Conservation (phyloP, 495 filamentous ascomycete genomes). For the Penicillium riverlandense region DNA sequence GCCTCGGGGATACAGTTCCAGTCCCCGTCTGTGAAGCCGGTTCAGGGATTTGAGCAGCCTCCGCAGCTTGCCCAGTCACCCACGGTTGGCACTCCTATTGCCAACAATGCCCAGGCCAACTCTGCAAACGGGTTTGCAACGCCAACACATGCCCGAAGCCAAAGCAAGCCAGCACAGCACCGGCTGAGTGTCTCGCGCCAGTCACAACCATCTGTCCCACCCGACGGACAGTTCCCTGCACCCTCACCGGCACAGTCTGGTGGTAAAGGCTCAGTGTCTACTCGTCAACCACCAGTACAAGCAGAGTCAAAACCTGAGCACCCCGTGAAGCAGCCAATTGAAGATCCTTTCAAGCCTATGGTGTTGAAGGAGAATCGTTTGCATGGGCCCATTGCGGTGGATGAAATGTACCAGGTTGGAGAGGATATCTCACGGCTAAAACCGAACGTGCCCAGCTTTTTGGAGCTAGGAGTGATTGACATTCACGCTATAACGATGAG, state of each 20-base stretch:
- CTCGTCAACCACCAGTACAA: conserved; percentile 36
- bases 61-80: conserved; percentile 32
- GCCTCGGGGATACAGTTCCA: conserved; percentile 33
- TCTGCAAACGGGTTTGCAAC: conserved; percentile 39
- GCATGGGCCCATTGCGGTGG: conserved; percentile 59
- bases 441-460: conserved; percentile 65
- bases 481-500: conserved; percentile 87
- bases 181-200: conserved; percentile 31
- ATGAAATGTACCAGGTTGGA: conserved; percentile 53
- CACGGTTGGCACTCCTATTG: conserved; percentile 22
- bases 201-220: conserved; percentile 26
- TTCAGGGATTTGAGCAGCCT: conserved; percentile 24
- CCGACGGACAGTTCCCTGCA: conserved; percentile 23
- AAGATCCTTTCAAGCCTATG: conserved; percentile 49
- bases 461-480: conserved; percentile 80
- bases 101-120: conserved; percentile 25
- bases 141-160: conserved; percentile 30
- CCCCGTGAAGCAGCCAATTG: conserved; percentile 36
- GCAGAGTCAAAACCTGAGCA: conserved; percentile 40
- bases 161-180: conserved; percentile 30
- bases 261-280: conserved; percentile 27
- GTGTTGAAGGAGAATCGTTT: conserved; percentile 46
- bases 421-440: conserved; percentile 54
- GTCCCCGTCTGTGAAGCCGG: conserved; percentile 28
- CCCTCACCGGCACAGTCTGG: conserved; percentile 29